Evolutionary conservation across 306 rosid species (phyloP), one percentile per base, ranked within the genome.

Genomic region (Trifolium subterraneum): DNA sequence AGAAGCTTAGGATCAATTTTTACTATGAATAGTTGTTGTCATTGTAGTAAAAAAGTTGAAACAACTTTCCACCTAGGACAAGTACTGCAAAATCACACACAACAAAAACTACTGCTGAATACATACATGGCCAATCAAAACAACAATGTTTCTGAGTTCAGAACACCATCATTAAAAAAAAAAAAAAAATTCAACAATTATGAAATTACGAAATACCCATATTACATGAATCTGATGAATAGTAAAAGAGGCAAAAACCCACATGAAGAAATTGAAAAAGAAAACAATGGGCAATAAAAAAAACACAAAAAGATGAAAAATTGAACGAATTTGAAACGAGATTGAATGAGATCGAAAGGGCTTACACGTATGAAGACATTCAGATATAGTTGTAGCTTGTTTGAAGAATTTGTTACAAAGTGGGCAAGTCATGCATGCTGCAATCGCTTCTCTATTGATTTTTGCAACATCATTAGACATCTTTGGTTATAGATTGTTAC

Each of bases 291-390:
- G 61, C 64, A 78, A 47, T 29, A 22, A 19, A 27, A 70, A 76
- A 56, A 31, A 33, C 8, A 23, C 19, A 22, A 48, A 74, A 84
- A 81, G 73, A 72, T 45, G 6, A 4, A 61, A 69, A 83, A 82
- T 76, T 70, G 20, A 50, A 70, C 64, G 25, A 33, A 79, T 63
- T 73, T 61, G 3, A 63, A 50, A 70, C 60, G 25, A 33, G 74
- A 58, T 73, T 61, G 3, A 63, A 33, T 29, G 69, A 12, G 58
- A 69, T 52, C 0, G 62, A 74, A 72, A 56, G 16, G 41, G 68
- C 96, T 92, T 74, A 94, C 99, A 92, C 82, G 99, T 94, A 79
- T 94, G 99, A 70, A 94, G 99, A 58, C 99, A 94, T 86, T 92
- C 97, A 38, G 97, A 86, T 73, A 94, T 90, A 68, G 99, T 92